Percentiles rank a stretch among this genome's conserved stretches.
Conservation (phyloP, 345 rosid species). For the Angophora floribunda region DNA sequence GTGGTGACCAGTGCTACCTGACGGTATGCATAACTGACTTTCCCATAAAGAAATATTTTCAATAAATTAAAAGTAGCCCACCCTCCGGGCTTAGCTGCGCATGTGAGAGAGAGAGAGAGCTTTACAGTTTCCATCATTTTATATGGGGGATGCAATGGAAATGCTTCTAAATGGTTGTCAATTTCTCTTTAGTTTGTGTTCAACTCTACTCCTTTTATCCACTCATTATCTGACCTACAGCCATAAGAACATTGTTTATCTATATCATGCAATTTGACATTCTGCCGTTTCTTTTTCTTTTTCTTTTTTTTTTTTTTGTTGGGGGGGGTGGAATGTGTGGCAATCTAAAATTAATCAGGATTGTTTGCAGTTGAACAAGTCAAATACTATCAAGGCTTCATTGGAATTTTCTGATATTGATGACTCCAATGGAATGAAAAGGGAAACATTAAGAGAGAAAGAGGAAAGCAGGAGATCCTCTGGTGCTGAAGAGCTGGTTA, state of each 20-base stretch:
- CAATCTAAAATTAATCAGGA: slow-evolving; percentile 6
- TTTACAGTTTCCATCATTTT: not conserved
- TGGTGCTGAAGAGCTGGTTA: slow-evolving; percentile 16
- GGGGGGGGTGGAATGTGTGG: not conserved
- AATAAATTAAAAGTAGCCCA: not conserved
- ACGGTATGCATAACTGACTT: slow-evolving; percentile 27
- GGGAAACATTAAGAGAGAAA: slow-evolving; percentile 24
- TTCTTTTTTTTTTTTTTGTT: not conserved
- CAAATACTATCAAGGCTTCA: slow-evolving; percentile 25
- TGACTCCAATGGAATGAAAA: slow-evolving; percentile 10
- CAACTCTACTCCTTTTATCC: not conserved
- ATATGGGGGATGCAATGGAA: not conserved
- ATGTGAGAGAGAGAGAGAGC: not conserved
- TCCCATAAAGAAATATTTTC: not conserved
- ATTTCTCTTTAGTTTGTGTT: not conserved
- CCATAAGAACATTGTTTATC: not conserved
- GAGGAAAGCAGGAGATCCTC: slow-evolving; percentile 10
- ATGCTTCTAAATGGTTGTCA: not conserved
- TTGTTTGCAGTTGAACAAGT: slow-evolving; percentile 40
- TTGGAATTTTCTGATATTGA: slow-evolving; percentile 23
- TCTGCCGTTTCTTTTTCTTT: not conserved
- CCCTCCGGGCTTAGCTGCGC: not conserved
- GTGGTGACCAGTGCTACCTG: slow-evolving; percentile 78
- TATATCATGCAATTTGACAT: not conserved
- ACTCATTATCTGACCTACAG: not conserved